These are phyloP conservation scores for Irpex lacteus DNA, from an alignment of 1,284 basidiomycete genomes.

Conservation along the genomic window DNA sequence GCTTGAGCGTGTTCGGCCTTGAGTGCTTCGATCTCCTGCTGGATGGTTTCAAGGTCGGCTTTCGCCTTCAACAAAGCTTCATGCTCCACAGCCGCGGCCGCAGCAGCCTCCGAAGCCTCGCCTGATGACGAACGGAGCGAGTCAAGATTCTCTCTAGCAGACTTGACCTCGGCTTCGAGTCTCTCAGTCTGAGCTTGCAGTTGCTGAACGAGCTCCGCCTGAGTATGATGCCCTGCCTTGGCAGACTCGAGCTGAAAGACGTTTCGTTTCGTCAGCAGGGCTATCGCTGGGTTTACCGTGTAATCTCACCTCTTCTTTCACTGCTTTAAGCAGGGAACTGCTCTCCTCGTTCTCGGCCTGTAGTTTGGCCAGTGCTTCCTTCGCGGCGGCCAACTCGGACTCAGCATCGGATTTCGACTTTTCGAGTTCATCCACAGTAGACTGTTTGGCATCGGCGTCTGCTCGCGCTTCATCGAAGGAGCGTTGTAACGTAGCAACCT, in stretches of 20 bases:
- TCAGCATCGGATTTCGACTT: conserved; percentile 47
- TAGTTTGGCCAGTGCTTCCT: conserved; percentile 39
- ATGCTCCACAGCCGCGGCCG: conserved; percentile 56
- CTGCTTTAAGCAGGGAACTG: conserved; percentile 35
- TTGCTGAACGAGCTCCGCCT: conserved; percentile 43
- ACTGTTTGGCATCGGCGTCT: conserved; percentile 46
- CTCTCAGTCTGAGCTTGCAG: conserved; percentile 51
- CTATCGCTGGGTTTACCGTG: neutral
- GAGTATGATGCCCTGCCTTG: conserved; percentile 36
- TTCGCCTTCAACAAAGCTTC: conserved; percentile 65
- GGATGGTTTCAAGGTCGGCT: conserved; percentile 54
- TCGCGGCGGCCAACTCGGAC: conserved; percentile 42
- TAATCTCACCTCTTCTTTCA: conserved; percentile 49
- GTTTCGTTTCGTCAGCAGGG: conserved; percentile 6
- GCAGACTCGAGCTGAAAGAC: conserved; percentile 48
- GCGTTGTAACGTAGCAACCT: conserved; percentile 47
- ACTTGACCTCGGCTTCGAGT: conserved; percentile 48
- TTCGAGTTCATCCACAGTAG: conserved; percentile 44
- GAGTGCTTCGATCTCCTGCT: conserved; percentile 50
- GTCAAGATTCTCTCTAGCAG: conserved; percentile 53
- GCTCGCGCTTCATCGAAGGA: conserved; percentile 47
- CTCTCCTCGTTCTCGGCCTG: conserved; percentile 39
- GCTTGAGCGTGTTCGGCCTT: conserved; percentile 49
- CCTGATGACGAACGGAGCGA: conserved; percentile 45
- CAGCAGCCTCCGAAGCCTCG: conserved; percentile 39